Conservation (phyloP, 768 basidiomycete species). For the Tylopilus rubrobrunneus region DNA sequence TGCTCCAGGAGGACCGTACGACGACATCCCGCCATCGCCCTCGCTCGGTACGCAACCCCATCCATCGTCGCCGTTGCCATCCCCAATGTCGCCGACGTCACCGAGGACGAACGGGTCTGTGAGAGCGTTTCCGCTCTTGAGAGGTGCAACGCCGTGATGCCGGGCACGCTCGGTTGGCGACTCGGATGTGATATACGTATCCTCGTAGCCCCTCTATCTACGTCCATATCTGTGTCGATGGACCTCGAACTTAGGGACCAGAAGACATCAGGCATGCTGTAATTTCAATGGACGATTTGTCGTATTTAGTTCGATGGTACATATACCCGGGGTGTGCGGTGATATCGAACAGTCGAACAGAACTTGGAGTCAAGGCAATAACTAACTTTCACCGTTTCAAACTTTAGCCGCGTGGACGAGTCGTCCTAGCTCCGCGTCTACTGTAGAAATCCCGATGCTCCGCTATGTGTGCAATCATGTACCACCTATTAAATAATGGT, state of each 20-base stretch:
- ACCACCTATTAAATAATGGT: too few species aligned
- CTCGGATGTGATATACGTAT: not conserved
- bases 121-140: constrained; percentile 11
- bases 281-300: not conserved
- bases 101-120: not conserved
- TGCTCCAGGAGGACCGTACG: constrained; percentile 8
- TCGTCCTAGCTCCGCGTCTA: too few species aligned
- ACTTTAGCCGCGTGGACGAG: too few species aligned
- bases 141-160: not conserved
- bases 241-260: not conserved
- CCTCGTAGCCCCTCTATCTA: not conserved
- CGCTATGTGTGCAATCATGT: too few species aligned
- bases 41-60: not conserved
- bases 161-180: not conserved
- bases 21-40: constrained; percentile 13
- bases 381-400: too few species aligned
- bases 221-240: not conserved
- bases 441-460: too few species aligned
- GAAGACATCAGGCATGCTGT: not conserved
- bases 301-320: not conserved
- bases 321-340: not conserved
- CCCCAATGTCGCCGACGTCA: constrained; percentile 12
- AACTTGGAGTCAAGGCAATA: not conserved
- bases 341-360: not conserved
- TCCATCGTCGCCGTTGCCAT: not conserved